These are phyloP conservation scores for Nothophytophthora sp. DNA, from an alignment of 352 stramenopile species.

Conservation along the genomic window DNA sequence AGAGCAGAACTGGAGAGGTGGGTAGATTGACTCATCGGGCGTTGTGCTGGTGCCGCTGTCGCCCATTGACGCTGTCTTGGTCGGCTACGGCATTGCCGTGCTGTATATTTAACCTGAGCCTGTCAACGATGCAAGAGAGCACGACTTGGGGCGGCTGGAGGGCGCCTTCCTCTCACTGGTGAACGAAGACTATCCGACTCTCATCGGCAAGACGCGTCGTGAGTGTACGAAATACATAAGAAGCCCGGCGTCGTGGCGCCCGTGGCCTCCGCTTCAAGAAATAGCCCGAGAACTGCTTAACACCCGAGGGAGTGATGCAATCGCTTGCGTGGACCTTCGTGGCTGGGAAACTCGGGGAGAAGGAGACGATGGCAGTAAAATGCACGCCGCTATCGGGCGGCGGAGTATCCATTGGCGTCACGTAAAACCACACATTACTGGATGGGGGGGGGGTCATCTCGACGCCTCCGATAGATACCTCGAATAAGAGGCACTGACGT, in stretches of 20 bases:
- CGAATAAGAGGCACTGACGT: no score
- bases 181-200: slow-evolving; percentile 35
- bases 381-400: slow-evolving; percentile 34
- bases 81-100: slow-evolving; percentile 29
- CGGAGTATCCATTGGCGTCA: slow-evolving; percentile 33
- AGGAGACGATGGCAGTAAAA: slow-evolving; percentile 27
- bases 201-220: slow-evolving; percentile 26
- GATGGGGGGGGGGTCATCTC: slow-evolving; percentile 45
- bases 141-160: slow-evolving; percentile 27
- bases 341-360: slow-evolving; percentile 1
- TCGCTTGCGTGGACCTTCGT: slow-evolving; percentile 22
- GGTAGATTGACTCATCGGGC: no score
- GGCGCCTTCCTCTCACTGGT: slow-evolving; percentile 22
- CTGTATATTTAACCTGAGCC: slow-evolving; percentile 41
- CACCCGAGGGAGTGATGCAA: slow-evolving; percentile 23
- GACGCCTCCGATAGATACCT: no score
- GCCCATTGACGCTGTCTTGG: slow-evolving; percentile 43
- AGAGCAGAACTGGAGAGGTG: no score
- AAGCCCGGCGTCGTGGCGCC: slow-evolving; percentile 1
- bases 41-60: slow-evolving; percentile 23
- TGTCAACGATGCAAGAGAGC: not conserved
- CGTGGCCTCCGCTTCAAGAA: slow-evolving; percentile 27
- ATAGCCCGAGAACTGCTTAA: not conserved
- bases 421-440: slow-evolving; percentile 34
- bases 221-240: slow-evolving; percentile 20